phyloP scores from a whole-genome alignment of 2,329 filamentous ascomycete genomes.

The Dactylellina parvicollis region DNA sequence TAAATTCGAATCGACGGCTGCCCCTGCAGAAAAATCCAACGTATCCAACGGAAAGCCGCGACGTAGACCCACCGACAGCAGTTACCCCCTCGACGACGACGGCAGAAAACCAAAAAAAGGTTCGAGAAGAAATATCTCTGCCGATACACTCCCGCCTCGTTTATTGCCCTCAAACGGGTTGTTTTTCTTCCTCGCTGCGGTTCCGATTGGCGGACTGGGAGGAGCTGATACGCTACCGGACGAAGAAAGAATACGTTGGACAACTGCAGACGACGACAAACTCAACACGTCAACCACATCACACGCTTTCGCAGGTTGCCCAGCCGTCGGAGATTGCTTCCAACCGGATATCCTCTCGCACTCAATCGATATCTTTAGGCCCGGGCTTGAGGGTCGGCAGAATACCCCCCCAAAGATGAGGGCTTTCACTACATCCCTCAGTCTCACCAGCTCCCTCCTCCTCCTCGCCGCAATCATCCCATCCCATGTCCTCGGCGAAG shows the following conservation, averaged over 20 bases:
- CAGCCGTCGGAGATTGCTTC: background rate
- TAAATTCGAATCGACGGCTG: constrained; percentile 11
- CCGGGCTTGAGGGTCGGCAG: background rate
- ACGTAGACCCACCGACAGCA: background rate
- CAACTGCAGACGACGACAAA: background rate
- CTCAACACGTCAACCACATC: constrained; percentile 2
- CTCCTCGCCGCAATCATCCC: constrained; percentile 15
- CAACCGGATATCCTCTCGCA: too few relatives aligned
- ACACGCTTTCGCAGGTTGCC: background rate
- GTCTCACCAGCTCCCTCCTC: constrained; percentile 3
- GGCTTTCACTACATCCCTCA: constrained; percentile 1
- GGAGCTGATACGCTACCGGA: background rate
- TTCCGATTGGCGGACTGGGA: constrained; percentile 1
- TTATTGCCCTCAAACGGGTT: background rate
- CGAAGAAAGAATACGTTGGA: too few relatives aligned
- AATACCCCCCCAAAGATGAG: constrained; percentile 7
- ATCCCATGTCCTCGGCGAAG: constrained; percentile 32
- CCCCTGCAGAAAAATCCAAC: constrained; percentile 45
- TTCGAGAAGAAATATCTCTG: background rate
- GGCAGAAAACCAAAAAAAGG: background rate
- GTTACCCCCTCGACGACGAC: background rate
- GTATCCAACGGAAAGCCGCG: constrained; percentile 13
- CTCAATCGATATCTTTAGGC: background rate
- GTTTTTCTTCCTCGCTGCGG: constrained; percentile 1
- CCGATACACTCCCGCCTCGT: constrained; percentile 3